Base-by-base conservation (phyloP, 164 flowering plant species). In the Magnolia changhungtana region DNA sequence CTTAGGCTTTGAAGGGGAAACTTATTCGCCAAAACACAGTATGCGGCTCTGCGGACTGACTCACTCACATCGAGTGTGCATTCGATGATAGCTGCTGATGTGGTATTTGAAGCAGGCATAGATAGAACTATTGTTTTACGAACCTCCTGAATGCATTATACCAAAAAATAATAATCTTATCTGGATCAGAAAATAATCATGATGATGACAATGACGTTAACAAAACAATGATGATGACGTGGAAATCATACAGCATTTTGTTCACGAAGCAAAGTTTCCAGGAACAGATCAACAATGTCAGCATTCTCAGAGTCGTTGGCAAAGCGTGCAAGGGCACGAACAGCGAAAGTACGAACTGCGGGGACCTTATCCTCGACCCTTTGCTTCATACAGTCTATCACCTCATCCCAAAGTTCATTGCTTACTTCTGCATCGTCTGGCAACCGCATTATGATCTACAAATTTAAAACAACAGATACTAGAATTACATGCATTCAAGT, bases 381-480 rank as follows among this genome's bases (percentile, higher is more conserved):
- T 55, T 83, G 10, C 80, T 83, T 91, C 96, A 96, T 87, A 76
- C 83, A 82, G 1, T 93, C 98, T 63, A 96, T 90, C 65, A 96
- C 92, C 72, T 90, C 92, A 80, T 96, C 99, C 99, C 96, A 94
- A 0, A 93, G 80, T 50, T 92, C 95, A 81, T 83, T 73, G 70
- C 90, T 90, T 21, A 93, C 98, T 87, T 96, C 99, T 58, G 93
- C 89, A 77, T 94, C 97, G 75, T 96, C 99, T 65, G 99, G 97
- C 82, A 96, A 80, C 77, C 93, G 84, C 88, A 94, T 81, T 79
- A 96, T 90, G 59, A 96, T 91, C 99, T 96, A 82, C 74, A 4
- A 45, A 49, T 19, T 9, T 13, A 52, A 50, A 21, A 74, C 72
- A 37, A 50, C 21, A 37, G 16, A 68, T 68, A 9, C n/a, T 59